Conservation (phyloP, 176 grass and related monocot genomes). For the Elaeis guineensis region DNA sequence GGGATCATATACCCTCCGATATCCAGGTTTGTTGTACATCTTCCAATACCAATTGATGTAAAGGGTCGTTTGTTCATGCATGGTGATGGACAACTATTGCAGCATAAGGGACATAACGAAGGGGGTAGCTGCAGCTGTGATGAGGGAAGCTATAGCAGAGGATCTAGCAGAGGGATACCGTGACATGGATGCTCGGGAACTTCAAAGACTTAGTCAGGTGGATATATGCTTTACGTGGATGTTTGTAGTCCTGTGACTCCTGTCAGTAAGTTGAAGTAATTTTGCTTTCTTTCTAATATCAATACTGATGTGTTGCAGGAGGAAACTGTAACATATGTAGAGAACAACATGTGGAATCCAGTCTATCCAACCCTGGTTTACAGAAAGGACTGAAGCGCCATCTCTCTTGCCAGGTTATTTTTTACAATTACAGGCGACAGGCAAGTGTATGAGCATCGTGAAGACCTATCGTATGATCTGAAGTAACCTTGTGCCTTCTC, state of each 20-base stretch:
- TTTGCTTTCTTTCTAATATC: not conserved
- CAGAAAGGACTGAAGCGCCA: slow-evolving; percentile 46
- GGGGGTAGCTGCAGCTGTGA: slow-evolving; percentile 85
- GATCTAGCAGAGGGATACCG: slow-evolving; percentile 93
- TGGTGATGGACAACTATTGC: slow-evolving; percentile 11
- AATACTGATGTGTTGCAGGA: slow-evolving; percentile 37
- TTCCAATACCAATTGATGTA: not conserved
- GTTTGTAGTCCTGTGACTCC: slow-evolving; percentile 3
- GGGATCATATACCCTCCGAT: slow-evolving; percentile 92
- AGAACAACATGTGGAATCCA: slow-evolving; percentile 91
- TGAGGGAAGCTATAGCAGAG: slow-evolving; percentile 85
- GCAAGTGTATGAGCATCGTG: too few relatives aligned
- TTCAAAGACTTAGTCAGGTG: slow-evolving; percentile 76
- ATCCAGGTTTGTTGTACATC: slow-evolving; percentile 44
- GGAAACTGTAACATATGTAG: slow-evolving; percentile 67
- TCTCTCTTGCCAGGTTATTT: too few relatives aligned
- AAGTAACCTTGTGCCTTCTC: too few relatives aligned
- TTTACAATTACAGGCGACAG: too few relatives aligned
- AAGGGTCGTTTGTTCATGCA: slow-evolving; percentile 7
- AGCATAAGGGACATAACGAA: slow-evolving; percentile 96
- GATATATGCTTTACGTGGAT: slow-evolving; percentile 19
- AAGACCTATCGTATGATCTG: too few relatives aligned
- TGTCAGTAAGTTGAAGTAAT: not conserved
- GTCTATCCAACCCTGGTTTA: slow-evolving; percentile 87
- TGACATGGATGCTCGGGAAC: slow-evolving; percentile 80